Evolutionary conservation across 2,329 filamentous ascomycete species (phyloP).

Genomic region (Penicillium verrucosum): DNA sequence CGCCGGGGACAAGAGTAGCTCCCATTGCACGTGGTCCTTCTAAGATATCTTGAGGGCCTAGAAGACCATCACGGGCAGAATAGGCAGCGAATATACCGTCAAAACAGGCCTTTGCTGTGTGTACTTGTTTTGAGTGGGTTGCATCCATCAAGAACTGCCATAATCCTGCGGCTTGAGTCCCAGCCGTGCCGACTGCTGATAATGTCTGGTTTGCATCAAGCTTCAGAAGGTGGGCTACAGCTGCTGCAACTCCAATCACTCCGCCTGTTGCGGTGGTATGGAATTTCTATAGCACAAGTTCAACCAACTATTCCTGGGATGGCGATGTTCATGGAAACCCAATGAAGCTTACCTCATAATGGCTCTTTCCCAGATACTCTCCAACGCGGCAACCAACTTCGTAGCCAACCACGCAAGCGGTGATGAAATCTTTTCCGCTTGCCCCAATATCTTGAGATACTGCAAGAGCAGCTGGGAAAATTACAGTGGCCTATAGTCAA

Average conservation of each 20-base stretch:
- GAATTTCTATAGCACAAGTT: slow-evolving; percentile 19
- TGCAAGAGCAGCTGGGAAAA: slow-evolving; percentile 30
- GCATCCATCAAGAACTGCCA: slow-evolving; percentile 31
- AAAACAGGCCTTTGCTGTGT: slow-evolving; percentile 33
- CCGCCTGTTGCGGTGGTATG: slow-evolving; percentile 29
- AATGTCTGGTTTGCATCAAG: slow-evolving; percentile 22
- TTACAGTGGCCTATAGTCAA: slow-evolving; percentile 26
- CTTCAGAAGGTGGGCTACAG: slow-evolving; percentile 25
- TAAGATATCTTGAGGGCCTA: slow-evolving; percentile 26
- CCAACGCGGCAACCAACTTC: slow-evolving; percentile 32
- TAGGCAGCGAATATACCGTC: slow-evolving; percentile 34
- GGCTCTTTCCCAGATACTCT: slow-evolving; percentile 30
- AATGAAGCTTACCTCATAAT: slow-evolving; percentile 26
- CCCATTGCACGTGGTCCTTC: slow-evolving; percentile 31
- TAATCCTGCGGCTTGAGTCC: slow-evolving; percentile 33
- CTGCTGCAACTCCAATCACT: slow-evolving; percentile 30
- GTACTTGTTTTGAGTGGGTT: slow-evolving; percentile 33
- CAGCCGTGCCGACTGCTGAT: slow-evolving; percentile 32
- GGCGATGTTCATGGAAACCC: too few species aligned
- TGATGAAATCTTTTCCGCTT: slow-evolving; percentile 29
- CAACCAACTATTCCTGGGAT: too few species aligned
- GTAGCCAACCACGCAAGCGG: slow-evolving; percentile 33
- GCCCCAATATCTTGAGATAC: slow-evolving; percentile 31
- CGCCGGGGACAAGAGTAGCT: slow-evolving; percentile 18
- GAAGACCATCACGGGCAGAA: slow-evolving; percentile 25